These are phyloP conservation scores for Arachis stenosperma DNA, from an alignment of 306 rosid genomes.

Conservation along the genomic window DNA sequence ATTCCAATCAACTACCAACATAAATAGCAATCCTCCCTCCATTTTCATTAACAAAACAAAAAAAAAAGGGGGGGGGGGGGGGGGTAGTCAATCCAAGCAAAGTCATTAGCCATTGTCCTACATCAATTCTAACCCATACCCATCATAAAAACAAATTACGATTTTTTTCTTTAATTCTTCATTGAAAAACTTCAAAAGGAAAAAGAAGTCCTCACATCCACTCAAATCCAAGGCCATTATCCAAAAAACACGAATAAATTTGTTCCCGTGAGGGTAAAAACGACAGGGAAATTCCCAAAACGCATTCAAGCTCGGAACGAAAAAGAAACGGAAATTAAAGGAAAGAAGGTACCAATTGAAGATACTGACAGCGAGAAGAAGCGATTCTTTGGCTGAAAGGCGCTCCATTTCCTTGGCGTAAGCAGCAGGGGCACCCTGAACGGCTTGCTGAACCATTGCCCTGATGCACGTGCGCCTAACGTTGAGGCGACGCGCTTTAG, in stretches of 20 bases:
- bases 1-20: neutral
- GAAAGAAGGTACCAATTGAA: neutral
- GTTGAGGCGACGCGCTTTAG: neutral
- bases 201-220: neutral
- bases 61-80: too few species aligned
- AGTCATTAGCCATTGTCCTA: neutral
- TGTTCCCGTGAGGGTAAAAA: neutral
- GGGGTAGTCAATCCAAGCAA: neutral
- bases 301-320: neutral
- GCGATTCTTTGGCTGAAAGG: constrained; percentile 96
- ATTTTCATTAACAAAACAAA: neutral
- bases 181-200: too few species aligned
- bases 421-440: constrained; percentile 85
- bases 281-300: constrained; percentile 2
- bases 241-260: neutral
- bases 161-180: neutral
- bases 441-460: constrained; percentile 81
- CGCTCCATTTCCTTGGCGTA: constrained; percentile 99
- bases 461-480: constrained; percentile 1
- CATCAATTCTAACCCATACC: neutral
- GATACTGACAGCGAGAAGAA: constrained; percentile 87
- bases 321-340: neutral
- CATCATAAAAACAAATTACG: neutral
- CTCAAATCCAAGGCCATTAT: neutral
- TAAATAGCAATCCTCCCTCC: neutral